A percentile compares a stretch with the other conserved stretches of the same genome.
Conservation (phyloP, 1,139 yeast species). For the Candida sojae region DNA sequence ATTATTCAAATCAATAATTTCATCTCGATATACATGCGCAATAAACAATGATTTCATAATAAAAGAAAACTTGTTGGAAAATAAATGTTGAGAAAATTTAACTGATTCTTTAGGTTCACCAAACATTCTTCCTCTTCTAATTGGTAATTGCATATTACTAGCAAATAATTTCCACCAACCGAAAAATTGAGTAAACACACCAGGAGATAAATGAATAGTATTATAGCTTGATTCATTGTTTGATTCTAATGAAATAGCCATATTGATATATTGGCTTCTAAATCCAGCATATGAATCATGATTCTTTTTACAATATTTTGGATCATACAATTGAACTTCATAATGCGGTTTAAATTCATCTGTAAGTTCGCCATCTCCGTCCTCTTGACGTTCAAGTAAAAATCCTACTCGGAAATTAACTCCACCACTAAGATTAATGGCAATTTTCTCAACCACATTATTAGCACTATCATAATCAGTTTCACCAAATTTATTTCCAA, state of each 20-base stretch:
- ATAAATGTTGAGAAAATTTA: slow-evolving; percentile 46
- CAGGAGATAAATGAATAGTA: slow-evolving; percentile 44
- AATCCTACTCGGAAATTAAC: slow-evolving; percentile 60
- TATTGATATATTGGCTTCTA: slow-evolving; percentile 43
- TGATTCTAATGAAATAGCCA: slow-evolving; percentile 59
- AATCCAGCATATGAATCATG: slow-evolving; percentile 44
- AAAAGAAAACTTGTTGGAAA: slow-evolving; percentile 43
- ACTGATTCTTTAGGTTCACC: slow-evolving; percentile 36
- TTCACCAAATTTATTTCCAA: slow-evolving; percentile 24
- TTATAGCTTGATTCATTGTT: slow-evolving; percentile 39
- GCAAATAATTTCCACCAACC: slow-evolving; percentile 49
- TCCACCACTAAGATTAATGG: slow-evolving; percentile 62
- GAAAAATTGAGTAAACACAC: slow-evolving; percentile 40
- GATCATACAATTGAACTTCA: slow-evolving; percentile 63
- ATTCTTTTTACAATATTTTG: slow-evolving; percentile 50
- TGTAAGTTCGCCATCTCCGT: slow-evolving; percentile 42
- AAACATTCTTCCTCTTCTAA: slow-evolving; percentile 41
- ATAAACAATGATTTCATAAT: slow-evolving; percentile 40
- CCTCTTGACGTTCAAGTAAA: slow-evolving; percentile 51
- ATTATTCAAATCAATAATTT: slow-evolving; percentile 19
- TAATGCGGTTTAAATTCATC: slow-evolving; percentile 69
- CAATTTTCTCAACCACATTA: slow-evolving; percentile 49
- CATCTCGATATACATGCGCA: slow-evolving; percentile 41
- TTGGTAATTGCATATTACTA: slow-evolving; percentile 44
- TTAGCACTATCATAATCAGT: slow-evolving; percentile 15